Percentiles rank a stretch among this genome's conserved stretches.
Conservation (phyloP, 2,329 filamentous ascomycete species). For the Xylaria sp. region DNA sequence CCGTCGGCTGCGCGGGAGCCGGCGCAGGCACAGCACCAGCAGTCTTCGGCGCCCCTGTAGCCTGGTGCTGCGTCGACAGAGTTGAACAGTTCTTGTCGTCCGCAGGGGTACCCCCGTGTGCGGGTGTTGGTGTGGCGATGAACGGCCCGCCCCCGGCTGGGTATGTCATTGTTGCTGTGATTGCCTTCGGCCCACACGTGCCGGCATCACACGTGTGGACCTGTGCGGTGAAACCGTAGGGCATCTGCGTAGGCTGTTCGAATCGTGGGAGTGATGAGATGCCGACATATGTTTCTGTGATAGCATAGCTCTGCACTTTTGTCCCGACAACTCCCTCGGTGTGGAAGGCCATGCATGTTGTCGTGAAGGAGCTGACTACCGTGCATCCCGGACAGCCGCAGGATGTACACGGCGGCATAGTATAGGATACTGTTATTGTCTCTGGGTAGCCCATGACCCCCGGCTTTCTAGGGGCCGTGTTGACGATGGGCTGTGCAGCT, state of each 20-base stretch:
- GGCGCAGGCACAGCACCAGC: background rate
- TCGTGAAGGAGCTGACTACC: constrained; percentile 38
- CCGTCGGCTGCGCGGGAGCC: constrained; percentile 9
- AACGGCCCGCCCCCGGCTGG: constrained; percentile 30
- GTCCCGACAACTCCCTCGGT: constrained; percentile 19
- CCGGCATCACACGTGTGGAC: constrained; percentile 36
- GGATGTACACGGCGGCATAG: constrained; percentile 37
- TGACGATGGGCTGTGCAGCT: constrained; percentile 7
- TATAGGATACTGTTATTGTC: constrained; percentile 30
- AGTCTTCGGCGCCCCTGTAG: background rate
- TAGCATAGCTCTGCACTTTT: constrained; percentile 35
- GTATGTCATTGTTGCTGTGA: constrained; percentile 37
- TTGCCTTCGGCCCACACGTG: constrained; percentile 16
- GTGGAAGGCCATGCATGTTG: constrained; percentile 30
- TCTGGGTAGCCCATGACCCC: constrained; percentile 6
- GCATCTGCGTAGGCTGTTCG: constrained; percentile 33
- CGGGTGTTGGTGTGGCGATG: background rate
- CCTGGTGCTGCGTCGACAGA: constrained; percentile 1
- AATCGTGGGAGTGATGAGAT: constrained; percentile 40
- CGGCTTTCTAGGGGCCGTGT: constrained; percentile 1
- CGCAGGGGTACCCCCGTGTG: background rate
- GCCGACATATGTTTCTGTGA: constrained; percentile 43
- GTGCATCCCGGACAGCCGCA: constrained; percentile 41
- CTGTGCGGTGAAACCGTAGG: constrained; percentile 40
- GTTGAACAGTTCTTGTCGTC: constrained; percentile 16